These are phyloP conservation scores for Nannochloropsis salina DNA, from an alignment of 108 stramenopile species.

Conservation along the genomic window DNA sequence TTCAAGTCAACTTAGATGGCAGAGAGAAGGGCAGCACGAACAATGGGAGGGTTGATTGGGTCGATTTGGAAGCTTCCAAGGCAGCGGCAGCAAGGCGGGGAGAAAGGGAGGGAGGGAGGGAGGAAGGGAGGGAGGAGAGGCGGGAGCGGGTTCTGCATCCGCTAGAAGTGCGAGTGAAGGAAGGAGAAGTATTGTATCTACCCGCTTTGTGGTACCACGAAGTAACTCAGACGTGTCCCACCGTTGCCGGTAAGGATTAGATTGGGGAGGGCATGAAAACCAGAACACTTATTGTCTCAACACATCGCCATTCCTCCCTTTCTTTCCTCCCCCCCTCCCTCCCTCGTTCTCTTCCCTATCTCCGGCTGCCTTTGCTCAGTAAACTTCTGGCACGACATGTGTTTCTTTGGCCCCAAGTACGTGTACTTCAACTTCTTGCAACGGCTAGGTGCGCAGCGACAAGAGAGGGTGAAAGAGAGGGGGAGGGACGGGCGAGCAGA, in stretches of 20 bases:
- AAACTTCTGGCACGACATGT: conserved; percentile 94
- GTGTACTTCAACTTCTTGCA: conserved; percentile 37
- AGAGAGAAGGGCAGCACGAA: background rate
- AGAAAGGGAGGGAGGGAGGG: conserved; percentile 28
- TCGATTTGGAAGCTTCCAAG: background rate
- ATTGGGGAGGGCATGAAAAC: background rate
- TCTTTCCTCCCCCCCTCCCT: background rate
- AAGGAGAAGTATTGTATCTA: conserved; percentile 72
- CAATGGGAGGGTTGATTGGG: background rate
- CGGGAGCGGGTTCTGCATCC: conserved; percentile 3
- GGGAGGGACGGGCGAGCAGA: background rate
- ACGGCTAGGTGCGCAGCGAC: conserved; percentile 21
- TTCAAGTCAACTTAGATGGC: background rate
- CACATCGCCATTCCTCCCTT: background rate
- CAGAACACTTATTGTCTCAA: background rate
- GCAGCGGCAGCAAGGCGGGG: background rate
- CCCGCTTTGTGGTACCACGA: conserved; percentile 90
- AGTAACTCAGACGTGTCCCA: conserved; percentile 80
- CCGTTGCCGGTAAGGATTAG: conserved; percentile 58
- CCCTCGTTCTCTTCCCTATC: background rate
- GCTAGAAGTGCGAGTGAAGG: conserved; percentile 18
- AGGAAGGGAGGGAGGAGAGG: background rate
- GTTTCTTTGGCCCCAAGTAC: conserved; percentile 62
- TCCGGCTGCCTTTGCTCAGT: conserved; percentile 43
- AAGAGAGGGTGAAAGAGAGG: background rate